phyloP scores from a whole-genome alignment of 306 rosid genomes.

The Prinsepia uniflora region DNA sequence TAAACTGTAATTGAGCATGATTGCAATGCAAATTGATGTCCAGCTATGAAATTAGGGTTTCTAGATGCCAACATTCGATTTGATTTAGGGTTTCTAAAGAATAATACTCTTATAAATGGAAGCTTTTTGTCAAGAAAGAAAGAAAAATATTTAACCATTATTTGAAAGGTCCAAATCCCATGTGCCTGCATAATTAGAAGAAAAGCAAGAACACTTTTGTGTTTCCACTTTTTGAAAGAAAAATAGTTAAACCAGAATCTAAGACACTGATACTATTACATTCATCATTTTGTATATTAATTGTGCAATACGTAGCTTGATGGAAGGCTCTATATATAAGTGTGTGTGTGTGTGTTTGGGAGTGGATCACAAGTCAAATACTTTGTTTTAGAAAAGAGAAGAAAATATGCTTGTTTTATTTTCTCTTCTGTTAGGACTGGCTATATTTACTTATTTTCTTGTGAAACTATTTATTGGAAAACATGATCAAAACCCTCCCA shows the following conservation, averaged over 20 bases:
- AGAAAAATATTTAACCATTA: not conserved
- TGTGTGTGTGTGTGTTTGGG: not conserved
- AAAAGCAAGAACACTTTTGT: not conserved
- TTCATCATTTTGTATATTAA: not conserved
- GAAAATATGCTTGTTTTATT: conserved; percentile 34
- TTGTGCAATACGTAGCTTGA: not conserved
- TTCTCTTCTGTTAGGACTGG: conserved; percentile 25
- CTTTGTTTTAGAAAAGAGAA: not conserved
- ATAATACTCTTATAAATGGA: not conserved
- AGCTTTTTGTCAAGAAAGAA: not conserved
- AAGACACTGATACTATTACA: not conserved
- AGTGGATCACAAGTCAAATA: not conserved
- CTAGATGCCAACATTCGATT: conserved; percentile 24
- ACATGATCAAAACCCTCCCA: conserved; percentile 4
- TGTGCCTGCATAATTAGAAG: not conserved
- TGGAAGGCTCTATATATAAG: not conserved
- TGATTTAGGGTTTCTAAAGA: conserved; percentile 14
- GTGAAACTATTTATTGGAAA: conserved; percentile 24
- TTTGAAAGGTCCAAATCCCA: not conserved
- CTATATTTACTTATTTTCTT: conserved; percentile 31
- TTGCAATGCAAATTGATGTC: conserved; percentile 21
- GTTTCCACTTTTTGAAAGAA: not conserved
- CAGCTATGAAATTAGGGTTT: conserved; percentile 29
- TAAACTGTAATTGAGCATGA: conserved; percentile 14
- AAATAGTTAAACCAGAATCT: conserved; percentile 10